Evolutionary conservation across 1,284 basidiomycete species (phyloP), one percentile per base, ranked within the genome.

Genomic region (Dichomitus squalens): DNA sequence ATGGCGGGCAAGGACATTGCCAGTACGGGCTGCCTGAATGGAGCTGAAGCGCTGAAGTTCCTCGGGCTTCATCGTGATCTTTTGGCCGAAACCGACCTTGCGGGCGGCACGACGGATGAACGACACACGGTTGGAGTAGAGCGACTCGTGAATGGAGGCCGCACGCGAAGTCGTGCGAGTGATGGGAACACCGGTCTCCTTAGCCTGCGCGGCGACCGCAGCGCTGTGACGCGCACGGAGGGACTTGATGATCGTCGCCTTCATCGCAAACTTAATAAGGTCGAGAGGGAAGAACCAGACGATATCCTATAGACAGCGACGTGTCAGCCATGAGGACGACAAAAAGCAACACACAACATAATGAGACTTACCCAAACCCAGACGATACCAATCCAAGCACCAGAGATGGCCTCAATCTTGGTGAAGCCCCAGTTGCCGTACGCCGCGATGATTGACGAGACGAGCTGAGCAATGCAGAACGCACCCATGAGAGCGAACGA

Each of bases 381-480:
- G 65, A 96, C 85, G 66, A 98, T 95, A 79, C 95, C 95, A 68
- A 98, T 93, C 95, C 95, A 98, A 47, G 90, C 92, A 73, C 92
- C 95, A 61, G 88, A 91, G 73, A 96, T 87, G 31, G 77, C 73
- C 34, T 79, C 72, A 63, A 96, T 89, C 43, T 86, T 71, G 44
- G 93, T 93, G 85, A 96, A 96, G 75, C 90, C 90, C 91, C 91
- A 96, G 83, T 97, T 72, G 68, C 83, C 95, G 77, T 88, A 98
- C 33, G 84, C 94, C 54, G 96, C 95, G 66, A 98, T 97, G 80
- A 98, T 95, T 52, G 94, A 94, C 3, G 95, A 94, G 63, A 98
- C 82, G 59, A 97, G 85, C 79, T 98, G 96, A 35, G 96, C 96
- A 58, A 98, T 66, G 73, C 87, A 89, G 85, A 98, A 98, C 39